phyloP scores from a whole-genome alignment of 345 rosid genomes.

The Brassica incana region DNA sequence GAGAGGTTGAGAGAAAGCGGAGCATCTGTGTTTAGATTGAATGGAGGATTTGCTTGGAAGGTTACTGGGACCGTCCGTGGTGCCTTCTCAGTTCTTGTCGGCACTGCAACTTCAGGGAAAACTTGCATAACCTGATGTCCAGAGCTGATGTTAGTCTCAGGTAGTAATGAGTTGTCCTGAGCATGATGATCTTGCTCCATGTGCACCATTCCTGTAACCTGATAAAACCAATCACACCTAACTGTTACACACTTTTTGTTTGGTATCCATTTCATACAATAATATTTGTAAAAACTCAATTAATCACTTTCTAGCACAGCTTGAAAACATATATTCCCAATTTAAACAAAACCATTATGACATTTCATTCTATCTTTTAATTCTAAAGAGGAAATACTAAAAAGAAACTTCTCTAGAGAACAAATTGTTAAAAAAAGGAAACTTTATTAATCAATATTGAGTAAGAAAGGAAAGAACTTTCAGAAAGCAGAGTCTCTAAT shows the following conservation, averaged over 20 bases:
- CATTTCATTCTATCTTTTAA: not conserved
- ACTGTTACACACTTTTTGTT: not conserved
- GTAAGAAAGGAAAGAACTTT: conserved; percentile 5
- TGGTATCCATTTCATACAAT: not conserved
- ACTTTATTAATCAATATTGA: not conserved
- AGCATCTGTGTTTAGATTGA: conserved; percentile 24
- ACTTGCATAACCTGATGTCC: conserved; percentile 45
- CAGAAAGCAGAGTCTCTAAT: conserved; percentile 24
- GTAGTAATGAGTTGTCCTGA: conserved; percentile 45
- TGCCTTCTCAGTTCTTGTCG: conserved; percentile 38
- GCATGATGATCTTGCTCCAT: conserved; percentile 52
- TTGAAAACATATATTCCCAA: conserved; percentile 5
- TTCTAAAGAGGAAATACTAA: conserved; percentile 13
- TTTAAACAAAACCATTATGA: not conserved
- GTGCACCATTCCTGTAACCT: conserved; percentile 53
- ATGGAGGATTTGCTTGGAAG: conserved; percentile 37
- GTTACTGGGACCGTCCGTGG: conserved; percentile 29
- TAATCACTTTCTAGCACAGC: not conserved
- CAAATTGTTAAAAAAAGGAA: not conserved
- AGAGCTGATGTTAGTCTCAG: conserved; percentile 41
- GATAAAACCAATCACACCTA: conserved; percentile 33
- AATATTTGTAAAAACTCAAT: not conserved
- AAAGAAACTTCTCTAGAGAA: not conserved
- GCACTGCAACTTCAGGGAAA: conserved; percentile 36
- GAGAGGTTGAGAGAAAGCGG: conserved; percentile 68